A percentile compares a stretch with the other conserved stretches of the same genome.
Evolutionary conservation across 306 rosid genomes (phyloP).

Genomic region (Malus fusca): DNA sequence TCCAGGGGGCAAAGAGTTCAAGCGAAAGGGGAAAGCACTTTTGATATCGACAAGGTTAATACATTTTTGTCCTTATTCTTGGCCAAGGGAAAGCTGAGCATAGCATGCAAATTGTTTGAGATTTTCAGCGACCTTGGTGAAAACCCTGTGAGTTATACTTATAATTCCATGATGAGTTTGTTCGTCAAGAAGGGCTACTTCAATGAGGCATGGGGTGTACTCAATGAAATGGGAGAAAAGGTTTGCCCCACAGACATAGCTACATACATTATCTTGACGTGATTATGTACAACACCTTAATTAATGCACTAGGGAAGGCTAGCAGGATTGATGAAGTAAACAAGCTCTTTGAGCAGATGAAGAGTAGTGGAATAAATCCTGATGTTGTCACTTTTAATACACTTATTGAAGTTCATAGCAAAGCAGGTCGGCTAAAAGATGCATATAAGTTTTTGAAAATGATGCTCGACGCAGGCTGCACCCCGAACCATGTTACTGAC

Average conservation of each 20-base stretch:
- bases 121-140: conserved; percentile 67
- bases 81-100: conserved; percentile 75
- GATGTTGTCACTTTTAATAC: conserved; percentile 82
- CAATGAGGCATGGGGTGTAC: no score
- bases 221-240: no score
- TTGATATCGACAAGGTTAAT: conserved; percentile 77
- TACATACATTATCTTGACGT: conserved; percentile 84
- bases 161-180: neutral
- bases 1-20: conserved; percentile 59
- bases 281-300: conserved; percentile 86
- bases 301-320: conserved; percentile 84
- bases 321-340: conserved; percentile 64
- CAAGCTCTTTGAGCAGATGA: conserved; percentile 77
- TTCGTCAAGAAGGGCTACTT: no score
- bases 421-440: conserved; percentile 74
- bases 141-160: conserved; percentile 43
- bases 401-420: conserved; percentile 82
- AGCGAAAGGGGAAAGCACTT: conserved; percentile 41
- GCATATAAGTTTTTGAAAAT: conserved; percentile 71
- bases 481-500: conserved; percentile 82
- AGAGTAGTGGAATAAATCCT: conserved; percentile 63
- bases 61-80: conserved; percentile 76
- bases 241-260: no score
- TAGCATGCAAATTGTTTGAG: conserved; percentile 87
- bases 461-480: conserved; percentile 92